Evolutionary conservation across 2,329 filamentous ascomycete genomes (phyloP), one percentile per base, ranked within the genome.

Genomic region (Colletotrichum horii): DNA sequence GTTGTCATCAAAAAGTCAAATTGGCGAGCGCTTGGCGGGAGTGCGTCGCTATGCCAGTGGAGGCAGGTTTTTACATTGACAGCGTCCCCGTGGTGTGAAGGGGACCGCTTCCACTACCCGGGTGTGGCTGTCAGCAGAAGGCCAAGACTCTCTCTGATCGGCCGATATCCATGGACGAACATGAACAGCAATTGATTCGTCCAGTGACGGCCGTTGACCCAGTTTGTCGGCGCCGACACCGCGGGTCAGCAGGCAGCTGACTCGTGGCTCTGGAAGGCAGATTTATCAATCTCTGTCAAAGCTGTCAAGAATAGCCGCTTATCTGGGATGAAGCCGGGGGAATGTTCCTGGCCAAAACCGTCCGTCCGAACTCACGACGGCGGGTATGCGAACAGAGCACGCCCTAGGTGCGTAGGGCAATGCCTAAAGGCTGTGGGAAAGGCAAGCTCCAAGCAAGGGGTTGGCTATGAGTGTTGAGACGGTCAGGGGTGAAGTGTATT

Each of bases 21-120:
- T 62, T 61, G 38, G 26, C 30, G 69, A 72, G 24, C 62, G 73
- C 69, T 75, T 75, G 73, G 69, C 69, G 73, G 36, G 26, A 64
- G 34, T 30, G 58, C 61, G 55, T 56, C 16, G 38, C 62, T 26
- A 62, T 64, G 38, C 62, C 16, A 26, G 48, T 62, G 62, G 38
- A 70, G 24, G 26, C 43, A 30, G 15, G 19, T 48, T 52, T 52
- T 14, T 8, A 55, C 36, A 43, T 48, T 61, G n/a, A 24, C 66
- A 30, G 32, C 15, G 30, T 52, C 36, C 55, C 69, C n/a, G 43
- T 52, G 43, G 38, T 60, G 24, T 62, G 55, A 34, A 15, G 52
- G 43, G 64, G 16, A 19, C 26, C 22, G 26, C 55, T 26, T 30
- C 16, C 36, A n/a, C 64, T 30, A 43, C 8, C 56, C 52, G 66